A percentile compares a stretch with the other conserved stretches of the same genome.
phyloP scores from a whole-genome alignment of 2,329 filamentous ascomycete species.

The Cladosporium sp. region DNA sequence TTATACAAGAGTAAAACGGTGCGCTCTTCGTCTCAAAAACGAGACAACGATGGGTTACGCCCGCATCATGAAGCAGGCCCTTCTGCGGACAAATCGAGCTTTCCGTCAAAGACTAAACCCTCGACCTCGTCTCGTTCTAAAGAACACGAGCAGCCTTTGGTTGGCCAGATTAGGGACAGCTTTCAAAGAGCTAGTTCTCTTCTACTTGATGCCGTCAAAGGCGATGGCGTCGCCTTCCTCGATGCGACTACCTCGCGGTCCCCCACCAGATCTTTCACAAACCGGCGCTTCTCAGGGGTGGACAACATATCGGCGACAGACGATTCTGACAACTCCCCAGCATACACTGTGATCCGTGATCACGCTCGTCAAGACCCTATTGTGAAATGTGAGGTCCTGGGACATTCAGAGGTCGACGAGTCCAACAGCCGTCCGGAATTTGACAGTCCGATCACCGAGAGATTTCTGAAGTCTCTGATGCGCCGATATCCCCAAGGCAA shows the following conservation, averaged over 20 bases:
- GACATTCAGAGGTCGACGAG: constrained; percentile 10
- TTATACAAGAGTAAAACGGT: not conserved
- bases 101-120: too few relatives aligned
- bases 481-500: constrained; percentile 21
- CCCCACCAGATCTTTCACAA: not conserved
- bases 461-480: constrained; percentile 20
- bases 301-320: not conserved
- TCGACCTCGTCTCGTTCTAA: too few relatives aligned
- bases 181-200: constrained; percentile 22
- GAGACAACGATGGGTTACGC: not conserved
- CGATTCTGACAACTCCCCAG: not conserved
- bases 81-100: too few relatives aligned
- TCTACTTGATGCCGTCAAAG: constrained; percentile 44
- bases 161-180: not conserved
- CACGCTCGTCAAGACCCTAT: not conserved
- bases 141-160: too few relatives aligned
- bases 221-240: constrained; percentile 46
- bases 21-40: not conserved
- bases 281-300: not conserved
- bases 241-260: constrained; percentile 28
- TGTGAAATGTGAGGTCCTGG: not conserved
- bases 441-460: constrained; percentile 13
- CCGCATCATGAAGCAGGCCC: too few relatives aligned
- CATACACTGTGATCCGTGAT: not conserved
- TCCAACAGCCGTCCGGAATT: not conserved